Percentiles rank a stretch among this genome's conserved stretches.
phyloP scores from a whole-genome alignment of 2,329 filamentous ascomycete species.

The Ascochyta clinopodiicola region DNA sequence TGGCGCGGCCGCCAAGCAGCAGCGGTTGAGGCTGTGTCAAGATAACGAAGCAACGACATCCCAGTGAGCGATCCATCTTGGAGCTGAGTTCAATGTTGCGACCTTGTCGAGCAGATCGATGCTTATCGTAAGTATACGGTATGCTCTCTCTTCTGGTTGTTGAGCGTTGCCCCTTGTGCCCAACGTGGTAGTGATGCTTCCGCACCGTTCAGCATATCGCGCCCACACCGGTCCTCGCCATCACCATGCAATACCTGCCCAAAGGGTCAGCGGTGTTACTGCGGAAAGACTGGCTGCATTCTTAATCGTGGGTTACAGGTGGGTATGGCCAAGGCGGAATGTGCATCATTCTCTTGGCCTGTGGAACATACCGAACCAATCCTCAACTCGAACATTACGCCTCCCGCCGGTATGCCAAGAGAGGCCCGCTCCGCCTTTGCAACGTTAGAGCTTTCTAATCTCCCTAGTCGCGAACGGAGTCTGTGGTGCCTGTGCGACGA shows the following conservation, averaged over 20 bases:
- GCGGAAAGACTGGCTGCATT: slow-evolving; percentile 22
- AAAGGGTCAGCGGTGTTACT: slow-evolving; percentile 33
- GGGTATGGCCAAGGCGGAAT: slow-evolving; percentile 34
- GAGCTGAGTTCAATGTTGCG: slow-evolving; percentile 9
- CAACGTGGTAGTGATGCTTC: not conserved
- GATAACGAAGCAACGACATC: slow-evolving; percentile 18
- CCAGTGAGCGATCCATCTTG: slow-evolving; percentile 13
- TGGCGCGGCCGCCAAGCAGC: slow-evolving; percentile 1
- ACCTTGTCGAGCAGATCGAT: not conserved
- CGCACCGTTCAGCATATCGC: not conserved
- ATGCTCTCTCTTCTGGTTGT: not conserved
- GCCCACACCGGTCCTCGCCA: not conserved
- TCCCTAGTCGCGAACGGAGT: slow-evolving; percentile 19
- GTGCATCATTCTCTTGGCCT: slow-evolving; percentile 30
- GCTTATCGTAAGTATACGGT: not conserved
- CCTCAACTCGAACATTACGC: slow-evolving; percentile 12
- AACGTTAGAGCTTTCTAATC: slow-evolving; percentile 22
- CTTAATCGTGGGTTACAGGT: slow-evolving; percentile 15
- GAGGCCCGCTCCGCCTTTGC: slow-evolving; percentile 33
- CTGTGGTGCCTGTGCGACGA: slow-evolving; percentile 10
- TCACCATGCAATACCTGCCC: slow-evolving; percentile 24
- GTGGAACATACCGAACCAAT: slow-evolving; percentile 32
- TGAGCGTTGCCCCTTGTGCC: not conserved
- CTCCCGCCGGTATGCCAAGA: slow-evolving; percentile 32
- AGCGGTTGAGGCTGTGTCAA: slow-evolving; percentile 19